phyloP scores from a whole-genome alignment of 345 rosid genomes.

The Arabidopsis arenosa region DNA sequence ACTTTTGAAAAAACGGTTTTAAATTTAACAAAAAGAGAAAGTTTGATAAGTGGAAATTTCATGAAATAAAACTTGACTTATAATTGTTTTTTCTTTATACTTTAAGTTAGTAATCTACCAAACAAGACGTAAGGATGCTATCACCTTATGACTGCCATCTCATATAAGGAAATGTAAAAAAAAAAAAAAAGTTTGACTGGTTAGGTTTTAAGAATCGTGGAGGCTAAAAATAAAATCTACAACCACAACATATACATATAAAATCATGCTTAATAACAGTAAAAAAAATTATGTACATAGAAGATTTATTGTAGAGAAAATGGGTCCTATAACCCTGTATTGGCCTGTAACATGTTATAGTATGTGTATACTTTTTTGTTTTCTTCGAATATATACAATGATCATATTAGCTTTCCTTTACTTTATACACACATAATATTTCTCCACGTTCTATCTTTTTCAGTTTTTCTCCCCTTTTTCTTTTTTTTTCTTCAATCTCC shows the following conservation, averaged over 20 bases:
- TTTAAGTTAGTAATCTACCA: conserved; percentile 31
- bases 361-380: no score
- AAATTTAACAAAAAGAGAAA: background rate
- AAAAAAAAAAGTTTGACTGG: background rate
- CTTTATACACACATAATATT: background rate
- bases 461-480: background rate
- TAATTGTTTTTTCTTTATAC: conserved; percentile 12
- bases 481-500: background rate
- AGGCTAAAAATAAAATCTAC: background rate
- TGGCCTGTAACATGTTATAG: no score
- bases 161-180: conserved; percentile 15
- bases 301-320: no score
- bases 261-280: background rate
- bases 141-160: conserved; percentile 5
- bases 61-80: conserved; percentile 27
- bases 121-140: conserved; percentile 36
- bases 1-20: conserved; percentile 26
- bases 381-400: background rate
- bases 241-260: background rate
- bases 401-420: background rate
- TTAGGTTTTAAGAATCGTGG: background rate
- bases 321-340: no score
- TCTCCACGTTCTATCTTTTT: background rate
- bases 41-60: conserved; percentile 9
- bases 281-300: background rate